phyloP scores from a whole-genome alignment of 805 yeast species.

The Candida anglica region DNA sequence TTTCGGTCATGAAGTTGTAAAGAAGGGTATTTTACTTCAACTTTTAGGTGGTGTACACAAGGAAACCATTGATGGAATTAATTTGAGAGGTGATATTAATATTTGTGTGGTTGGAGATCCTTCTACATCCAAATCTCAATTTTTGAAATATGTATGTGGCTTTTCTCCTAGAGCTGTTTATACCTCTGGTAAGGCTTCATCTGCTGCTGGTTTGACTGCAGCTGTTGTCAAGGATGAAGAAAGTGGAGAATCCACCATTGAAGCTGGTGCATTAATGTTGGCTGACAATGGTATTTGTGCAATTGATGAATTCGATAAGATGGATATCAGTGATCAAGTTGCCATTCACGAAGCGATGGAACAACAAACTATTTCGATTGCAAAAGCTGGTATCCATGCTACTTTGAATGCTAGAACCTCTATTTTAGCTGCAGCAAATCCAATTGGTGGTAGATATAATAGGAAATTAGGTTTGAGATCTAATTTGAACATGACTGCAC shows the following conservation, averaged over 20 bases:
- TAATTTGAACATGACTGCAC: slow-evolving; percentile 93
- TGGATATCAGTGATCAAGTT: slow-evolving; percentile 94
- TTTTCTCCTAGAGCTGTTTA: slow-evolving; percentile 93
- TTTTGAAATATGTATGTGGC: slow-evolving; percentile 85
- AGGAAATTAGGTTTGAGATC: slow-evolving; percentile 79
- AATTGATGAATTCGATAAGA: slow-evolving; percentile 97
- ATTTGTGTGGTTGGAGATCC: slow-evolving; percentile 98
- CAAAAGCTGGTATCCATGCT: slow-evolving; percentile 98
- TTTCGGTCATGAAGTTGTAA: slow-evolving; percentile 90
- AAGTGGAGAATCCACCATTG: slow-evolving; percentile 94
- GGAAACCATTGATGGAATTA: slow-evolving; percentile 87
- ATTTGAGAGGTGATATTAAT: slow-evolving; percentile 93
- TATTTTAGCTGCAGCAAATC: slow-evolving; percentile 97
- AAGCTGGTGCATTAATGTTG: slow-evolving; percentile 97
- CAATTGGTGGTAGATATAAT: slow-evolving; percentile 95
- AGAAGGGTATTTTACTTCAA: slow-evolving; percentile 87
- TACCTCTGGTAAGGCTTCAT: slow-evolving; percentile 96
- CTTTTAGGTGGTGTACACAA: slow-evolving; percentile 95
- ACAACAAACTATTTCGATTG: slow-evolving; percentile 97
- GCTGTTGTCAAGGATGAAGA: slow-evolving; percentile 97
- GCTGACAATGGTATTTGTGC: slow-evolving; percentile 99
- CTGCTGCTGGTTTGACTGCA: slow-evolving; percentile 98
- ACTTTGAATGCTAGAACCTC: slow-evolving; percentile 96
- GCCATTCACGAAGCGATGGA: slow-evolving; percentile 99
- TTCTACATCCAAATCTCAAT: slow-evolving; percentile 94